Base-by-base conservation (phyloP, 2,329 filamentous ascomycete genomes). In the Daldinia eschscholtzii region DNA sequence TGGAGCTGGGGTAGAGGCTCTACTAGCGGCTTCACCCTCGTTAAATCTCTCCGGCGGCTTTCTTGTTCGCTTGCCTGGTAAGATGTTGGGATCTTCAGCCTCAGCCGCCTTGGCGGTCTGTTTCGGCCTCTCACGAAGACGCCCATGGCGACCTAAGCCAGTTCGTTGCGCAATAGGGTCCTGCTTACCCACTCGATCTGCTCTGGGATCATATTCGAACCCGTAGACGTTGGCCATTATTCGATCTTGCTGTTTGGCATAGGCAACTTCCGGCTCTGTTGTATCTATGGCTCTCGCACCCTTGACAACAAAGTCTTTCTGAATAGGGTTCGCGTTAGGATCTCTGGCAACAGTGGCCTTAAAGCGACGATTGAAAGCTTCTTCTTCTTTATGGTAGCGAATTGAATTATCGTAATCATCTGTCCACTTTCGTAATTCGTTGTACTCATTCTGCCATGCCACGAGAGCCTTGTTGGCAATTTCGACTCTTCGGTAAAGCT, bases 51-150 rank as follows among this genome's bases (percentile, higher is more conserved):
- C 81, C 1, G 86, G 83, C 1, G 85, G 83, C 73, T 85, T 87
- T 59, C 86, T 81, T n/a, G 81, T 80, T 30, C 87, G 81, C 75
- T 88, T 89, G 52, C 86, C 85, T 10, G 82, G 81, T 2, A 86
- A 79, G 26, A 85, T 81, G 1, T 81, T 70, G 18, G 80, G 79
- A 42, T 83, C 83, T 3, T 81, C 81, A 10, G 85, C 82, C 73
- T 89, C 87, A 10, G 85, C 84, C n/a, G 86, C 85, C 77, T 88
- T 88, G 67, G 84, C 85, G 2, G 86, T 89, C 72, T 85, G 85
- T 75, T 84, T 85, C 6, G 85, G 86, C 65, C 88, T 84, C 73
- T 87, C 87, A 58, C 87, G 85, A 39, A 89, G 80, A 33, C 87
- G 83, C 4, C 84, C 83, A 55, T 87, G 87, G 15, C 66, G 65